Base-by-base conservation (phyloP, 1,139 yeast species). In the Yamadazyma dushanensis region DNA sequence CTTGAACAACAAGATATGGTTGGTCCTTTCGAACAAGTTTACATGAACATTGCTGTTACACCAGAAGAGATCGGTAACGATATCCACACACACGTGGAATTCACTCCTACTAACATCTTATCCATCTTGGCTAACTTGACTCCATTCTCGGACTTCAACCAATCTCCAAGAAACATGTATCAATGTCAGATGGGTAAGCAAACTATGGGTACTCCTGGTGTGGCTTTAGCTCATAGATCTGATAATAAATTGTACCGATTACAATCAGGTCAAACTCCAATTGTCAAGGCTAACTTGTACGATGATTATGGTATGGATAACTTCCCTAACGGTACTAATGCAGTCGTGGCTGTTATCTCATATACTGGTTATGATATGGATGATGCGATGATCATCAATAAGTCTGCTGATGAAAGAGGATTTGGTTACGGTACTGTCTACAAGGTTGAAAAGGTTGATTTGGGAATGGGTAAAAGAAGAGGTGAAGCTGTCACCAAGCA, bases 171-270 rank as follows among this genome's bases (percentile, higher is more conserved):
- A 80, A 92, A 92, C 62, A 92, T 94, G 98, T 92, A 92, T 62
- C 99, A 92, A 70, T 92, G 99, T 71, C 98, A 94, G 76, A 92
- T 92, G 99, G 98, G 97, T 78, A 92, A 92, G 69, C 99, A 92
- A 73, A 92, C 99, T 16, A 92, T 92, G 98, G 99, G 99, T 66
- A 92, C 98, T 4, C 98, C 98, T 7, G 97, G 97, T 67, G 96
- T 92, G 40, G 97, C 96, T 0, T 70, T 92, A 40, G 79, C 73
- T 31, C 96, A 90, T 61, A 79, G 99, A 63, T 85, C 96, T 1
- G 99, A 92, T 61, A 94, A 94, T 68, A 94, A 90, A 61, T 69
- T 92, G 43, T 92, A 92, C 65, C 81, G 95, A 54, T 70, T 92
- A 50, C 98, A 92, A 65, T 76, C 88, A 29, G 98, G 98, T 35